These are phyloP conservation scores for Verticillium albo-atrum DNA, from an alignment of 2,329 filamentous ascomycete species.

Conservation along the genomic window DNA sequence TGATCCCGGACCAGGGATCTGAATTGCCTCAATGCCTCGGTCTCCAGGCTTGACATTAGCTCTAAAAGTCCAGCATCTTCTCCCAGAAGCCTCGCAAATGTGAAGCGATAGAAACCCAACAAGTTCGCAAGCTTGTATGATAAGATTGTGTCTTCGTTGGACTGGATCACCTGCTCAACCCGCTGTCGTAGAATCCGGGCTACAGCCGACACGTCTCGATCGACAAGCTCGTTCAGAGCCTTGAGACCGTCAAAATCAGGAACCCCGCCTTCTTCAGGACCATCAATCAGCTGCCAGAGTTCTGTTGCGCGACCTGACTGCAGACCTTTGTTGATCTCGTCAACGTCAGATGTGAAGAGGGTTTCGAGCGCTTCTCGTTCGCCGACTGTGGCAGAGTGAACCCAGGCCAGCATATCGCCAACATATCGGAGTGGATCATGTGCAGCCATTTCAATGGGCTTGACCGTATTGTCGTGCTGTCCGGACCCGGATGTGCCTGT, in stretches of 20 bases:
- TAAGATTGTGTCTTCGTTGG: conserved; percentile 82
- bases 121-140: conserved; percentile 90
- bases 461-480: conserved; percentile 57
- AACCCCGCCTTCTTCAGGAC: conserved; percentile 48
- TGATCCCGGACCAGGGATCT: conserved; percentile 76
- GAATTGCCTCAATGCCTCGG: conserved; percentile 78
- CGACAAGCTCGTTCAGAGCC: conserved; percentile 80
- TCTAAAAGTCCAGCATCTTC: conserved; percentile 64
- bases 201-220: conserved; percentile 77
- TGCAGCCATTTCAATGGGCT: conserved; percentile 90
- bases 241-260: conserved; percentile 72
- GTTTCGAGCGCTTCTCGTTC: conserved; percentile 90
- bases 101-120: conserved; percentile 81
- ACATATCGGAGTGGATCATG: conserved; percentile 90
- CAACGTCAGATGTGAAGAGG: conserved; percentile 84
- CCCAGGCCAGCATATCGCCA: conserved; percentile 97
- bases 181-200: conserved; percentile 81
- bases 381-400: conserved; percentile 88
- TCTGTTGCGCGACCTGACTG: conserved; percentile 77
- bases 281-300: conserved; percentile 67
- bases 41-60: conserved; percentile 63
- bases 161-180: conserved; percentile 86
- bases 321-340: conserved; percentile 80
- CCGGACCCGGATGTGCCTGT: conserved; percentile 64
- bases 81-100: conserved; percentile 77